Base-by-base conservation (phyloP, 2,329 filamentous ascomycete species). In the Colletotrichum sp. region DNA sequence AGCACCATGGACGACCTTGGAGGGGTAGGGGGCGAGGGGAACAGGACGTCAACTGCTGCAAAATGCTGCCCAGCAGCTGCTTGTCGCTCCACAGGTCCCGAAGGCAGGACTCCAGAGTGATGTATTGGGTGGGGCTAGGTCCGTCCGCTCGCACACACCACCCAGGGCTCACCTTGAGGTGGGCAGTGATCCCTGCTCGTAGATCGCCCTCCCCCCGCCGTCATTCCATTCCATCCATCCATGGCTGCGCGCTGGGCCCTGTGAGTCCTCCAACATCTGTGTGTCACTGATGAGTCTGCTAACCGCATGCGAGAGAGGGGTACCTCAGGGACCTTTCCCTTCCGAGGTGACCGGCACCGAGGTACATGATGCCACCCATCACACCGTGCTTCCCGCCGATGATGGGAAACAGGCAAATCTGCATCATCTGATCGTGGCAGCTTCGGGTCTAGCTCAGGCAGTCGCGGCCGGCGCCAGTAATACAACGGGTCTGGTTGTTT, bases 41-140 rank as follows among this genome's bases (percentile, higher is more conserved):
- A 28, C n/a, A 70, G 28, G 15, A 28, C 34, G 36, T 30, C 55
- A 70, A 64, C 32, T 55, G 34, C 58, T 34, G 43, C 57, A 18
- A 70, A 52, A 38, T 55, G 21, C 18, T 64, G 32, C 55, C 48
- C 61, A 55, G 69, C 32, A 57, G 65, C 18, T 57, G 34, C 55
- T 57, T 30, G 55, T 67, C 63, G 63, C 64, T 65, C 74, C 74
- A 75, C 63, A 58, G 43, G 30, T 21, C 36, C 63, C 55, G 32
- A 73, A 43, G n/a, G 57, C 57, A 68, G 70, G 58, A 65, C 74
- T 74, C 71, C 74, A 69, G 70, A 73, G 71, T 74, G 70, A 76
- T 73, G 74, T 76, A 72, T 69, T 73, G n/a, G 55, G 74, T 65
- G 74, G 74, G 74, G 57, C 67, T 60, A n/a, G 72, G 68, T 34